A percentile compares a stretch with the other conserved stretches of the same genome.
Conservation (phyloP, 257 asterid species). For the Solanum phureja region DNA sequence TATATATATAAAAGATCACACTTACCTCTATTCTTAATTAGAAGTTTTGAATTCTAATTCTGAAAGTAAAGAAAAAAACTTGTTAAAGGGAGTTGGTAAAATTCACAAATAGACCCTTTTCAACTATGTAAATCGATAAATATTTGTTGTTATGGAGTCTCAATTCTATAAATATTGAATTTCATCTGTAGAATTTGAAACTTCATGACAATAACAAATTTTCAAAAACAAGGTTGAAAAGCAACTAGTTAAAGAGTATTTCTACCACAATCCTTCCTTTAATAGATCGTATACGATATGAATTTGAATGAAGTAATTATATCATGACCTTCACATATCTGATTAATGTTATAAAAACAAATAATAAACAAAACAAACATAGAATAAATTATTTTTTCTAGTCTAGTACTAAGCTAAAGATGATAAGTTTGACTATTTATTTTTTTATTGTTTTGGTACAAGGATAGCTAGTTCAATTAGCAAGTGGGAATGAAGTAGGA, state of each 20-base stretch:
- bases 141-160: too few species aligned
- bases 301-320: not conserved
- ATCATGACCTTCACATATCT: not conserved
- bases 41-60: not conserved
- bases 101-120: not conserved
- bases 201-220: not conserved
- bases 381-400: not conserved
- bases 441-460: not conserved
- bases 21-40: not conserved
- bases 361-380: not conserved
- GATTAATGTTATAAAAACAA: not conserved
- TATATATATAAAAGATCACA: too few species aligned
- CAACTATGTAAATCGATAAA: not conserved
- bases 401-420: not conserved
- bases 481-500: not conserved
- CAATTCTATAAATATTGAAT: not conserved
- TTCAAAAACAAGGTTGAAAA: not conserved
- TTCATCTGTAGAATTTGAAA: accelerated
- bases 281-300: not conserved
- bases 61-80: not conserved
- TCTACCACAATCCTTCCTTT: not conserved
- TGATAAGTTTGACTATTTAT: not conserved
- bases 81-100: not conserved
- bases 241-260: not conserved
- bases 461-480: not conserved